Percentiles rank a stretch among this genome's conserved stretches.
Evolutionary conservation across 441 rosid genomes (phyloP).

Genomic region (Aquilaria agallochum): DNA sequence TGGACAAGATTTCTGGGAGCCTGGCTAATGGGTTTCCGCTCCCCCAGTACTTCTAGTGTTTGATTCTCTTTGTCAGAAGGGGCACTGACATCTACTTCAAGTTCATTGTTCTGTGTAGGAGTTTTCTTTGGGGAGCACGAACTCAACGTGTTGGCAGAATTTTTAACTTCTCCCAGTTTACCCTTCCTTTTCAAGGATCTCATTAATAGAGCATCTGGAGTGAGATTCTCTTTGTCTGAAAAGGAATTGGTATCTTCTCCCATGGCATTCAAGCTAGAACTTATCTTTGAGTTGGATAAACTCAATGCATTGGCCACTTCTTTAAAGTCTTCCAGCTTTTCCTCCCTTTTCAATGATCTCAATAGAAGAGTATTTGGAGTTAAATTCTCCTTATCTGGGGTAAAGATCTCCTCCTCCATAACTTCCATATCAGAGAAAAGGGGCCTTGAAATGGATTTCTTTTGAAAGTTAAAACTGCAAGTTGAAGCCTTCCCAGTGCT

Average conservation of each 20-base stretch:
- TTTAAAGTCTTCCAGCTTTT: constrained; percentile 35
- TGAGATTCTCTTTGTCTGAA: not conserved
- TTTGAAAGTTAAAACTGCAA: constrained; percentile 17
- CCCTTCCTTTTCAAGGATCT: too few relatives aligned
- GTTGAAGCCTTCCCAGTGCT: constrained; percentile 33
- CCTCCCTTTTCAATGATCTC: constrained; percentile 39
- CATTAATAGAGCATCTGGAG: constrained; percentile 11
- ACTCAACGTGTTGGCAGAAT: constrained; percentile 9
- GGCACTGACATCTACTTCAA: constrained; percentile 28
- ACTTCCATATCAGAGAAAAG: constrained; percentile 32
- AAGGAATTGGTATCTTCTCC: too few relatives aligned
- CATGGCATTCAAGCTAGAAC: not conserved
- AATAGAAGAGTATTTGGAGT: constrained; percentile 47
- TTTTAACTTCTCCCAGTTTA: not conserved
- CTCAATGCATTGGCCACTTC: constrained; percentile 17
- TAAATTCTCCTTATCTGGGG: constrained; percentile 80
- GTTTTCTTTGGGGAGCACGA: constrained; percentile 25
- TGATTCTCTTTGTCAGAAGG: constrained; percentile 47
- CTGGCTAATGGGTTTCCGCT: constrained; percentile 21
- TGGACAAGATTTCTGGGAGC: constrained; percentile 25
- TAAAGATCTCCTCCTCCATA: constrained; percentile 51
- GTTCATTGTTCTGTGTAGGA: constrained; percentile 23
- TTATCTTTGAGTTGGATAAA: constrained; percentile 10
- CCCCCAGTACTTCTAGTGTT: constrained; percentile 30
- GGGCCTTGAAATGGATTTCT: constrained; percentile 21